A percentile compares a stretch with the other conserved stretches of the same genome.
phyloP scores from a whole-genome alignment of 179 eudicot species.

The Corrigiola litoralis region DNA sequence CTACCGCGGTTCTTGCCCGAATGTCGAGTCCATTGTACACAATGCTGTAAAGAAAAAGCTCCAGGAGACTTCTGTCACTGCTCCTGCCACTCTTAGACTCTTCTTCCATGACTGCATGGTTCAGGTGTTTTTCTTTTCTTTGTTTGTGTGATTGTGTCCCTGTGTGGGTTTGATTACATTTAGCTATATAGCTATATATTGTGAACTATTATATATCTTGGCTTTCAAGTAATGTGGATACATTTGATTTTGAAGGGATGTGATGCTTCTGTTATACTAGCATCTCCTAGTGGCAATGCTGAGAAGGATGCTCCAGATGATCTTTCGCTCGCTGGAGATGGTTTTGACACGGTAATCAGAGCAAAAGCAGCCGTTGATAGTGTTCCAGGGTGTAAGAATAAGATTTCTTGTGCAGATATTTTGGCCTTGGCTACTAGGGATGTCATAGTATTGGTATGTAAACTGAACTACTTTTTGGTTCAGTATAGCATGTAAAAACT shows the following conservation, averaged over 20 bases:
- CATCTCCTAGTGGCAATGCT: conserved; percentile 40
- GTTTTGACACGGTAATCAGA: conserved; percentile 71
- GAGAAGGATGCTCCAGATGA: conserved; percentile 80
- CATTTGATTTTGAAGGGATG: conserved; percentile 45
- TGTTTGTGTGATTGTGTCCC: no score
- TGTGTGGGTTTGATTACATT: no score
- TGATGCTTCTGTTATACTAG: conserved; percentile 68
- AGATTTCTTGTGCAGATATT: conserved; percentile 85
- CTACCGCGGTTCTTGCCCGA: conserved; percentile 55
- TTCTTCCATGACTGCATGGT: conserved; percentile 87
- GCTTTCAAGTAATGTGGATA: background rate
- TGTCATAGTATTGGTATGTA: conserved; percentile 56
- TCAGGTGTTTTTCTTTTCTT: conserved; percentile 30
- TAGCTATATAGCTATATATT: no score
- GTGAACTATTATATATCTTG: no score
- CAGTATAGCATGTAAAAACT: no score
- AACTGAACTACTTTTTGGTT: background rate
- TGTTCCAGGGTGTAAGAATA: conserved; percentile 50
- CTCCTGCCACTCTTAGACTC: conserved; percentile 82
- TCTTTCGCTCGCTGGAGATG: conserved; percentile 80
- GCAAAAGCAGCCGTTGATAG: conserved; percentile 76
- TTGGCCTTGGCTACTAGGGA: conserved; percentile 87
- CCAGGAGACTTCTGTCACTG: conserved; percentile 60
- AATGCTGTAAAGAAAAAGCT: conserved; percentile 55
- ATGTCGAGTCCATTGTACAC: conserved; percentile 62